Evolutionary conservation across 176 grass and related monocot genomes (phyloP), one percentile per base, ranked within the genome.

Genomic region (Metroxylon sagu): DNA sequence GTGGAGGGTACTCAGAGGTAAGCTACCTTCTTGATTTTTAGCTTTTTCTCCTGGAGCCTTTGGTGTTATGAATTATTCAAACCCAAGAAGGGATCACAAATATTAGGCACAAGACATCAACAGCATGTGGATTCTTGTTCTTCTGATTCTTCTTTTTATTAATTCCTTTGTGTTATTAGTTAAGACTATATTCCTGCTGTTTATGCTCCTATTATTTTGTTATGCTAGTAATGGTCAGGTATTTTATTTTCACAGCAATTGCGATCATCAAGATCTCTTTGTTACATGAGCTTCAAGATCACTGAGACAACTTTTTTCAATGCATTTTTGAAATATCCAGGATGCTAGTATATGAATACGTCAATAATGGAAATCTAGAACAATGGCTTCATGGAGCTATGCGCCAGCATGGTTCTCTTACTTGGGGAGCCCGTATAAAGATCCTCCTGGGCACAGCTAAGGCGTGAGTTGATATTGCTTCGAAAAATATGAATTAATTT

Each of bases 301-400:
- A 12, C 35, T 43, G 35, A 43, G 7, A 43, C 35, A 43, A 7
- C 35, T 52, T 29, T 3, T 43, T 54, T 30, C 14, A 28, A 0
- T 68, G n/a, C 21, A 16, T 7, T 16, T 73, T 16, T 77, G 5
- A 39, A 31, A 2, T 53, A 74, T 62, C 68, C 72, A 90, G 87
- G 79, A 90, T 90, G 80, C 79, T 90, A 48, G 87, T 90, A 53
- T 90, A 90, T 56, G 87, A 90, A 48, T 90, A 85, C 74, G 82
- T 90, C 53, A 90, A 90, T 53, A 90, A 80, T 49, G 87, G 87
- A 57, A 90, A 90, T 67, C 71, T 90, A 35, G 87, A 90, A 65
- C 87, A 90, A 56, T 90, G 87, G 87, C 82, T 90, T 86, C 87
- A 90, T 77, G 87, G 87, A 64, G 87, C 82, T 77, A 86, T 86